These are phyloP conservation scores for Fusarium nygamai DNA, from an alignment of 2,329 filamentous ascomycete species.

Conservation along the genomic window DNA sequence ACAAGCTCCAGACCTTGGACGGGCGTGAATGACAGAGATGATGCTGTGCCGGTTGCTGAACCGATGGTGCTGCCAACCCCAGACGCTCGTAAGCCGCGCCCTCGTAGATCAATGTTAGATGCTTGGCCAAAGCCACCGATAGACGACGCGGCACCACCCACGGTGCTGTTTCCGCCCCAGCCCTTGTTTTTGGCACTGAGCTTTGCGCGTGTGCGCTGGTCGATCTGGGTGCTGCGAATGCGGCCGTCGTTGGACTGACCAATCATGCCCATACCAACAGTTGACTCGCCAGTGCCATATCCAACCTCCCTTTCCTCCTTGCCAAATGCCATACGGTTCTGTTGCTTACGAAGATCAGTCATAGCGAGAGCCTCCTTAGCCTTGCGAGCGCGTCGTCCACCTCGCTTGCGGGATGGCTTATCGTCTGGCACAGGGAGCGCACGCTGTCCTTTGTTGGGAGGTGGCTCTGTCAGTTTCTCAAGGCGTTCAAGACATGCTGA, in stretches of 20 bases:
- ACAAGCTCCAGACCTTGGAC: constrained; percentile 95
- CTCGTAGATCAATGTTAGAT: constrained; percentile 75
- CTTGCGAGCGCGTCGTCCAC: constrained; percentile 87
- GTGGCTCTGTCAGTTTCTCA: constrained; percentile 91
- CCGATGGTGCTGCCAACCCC: constrained; percentile 80
- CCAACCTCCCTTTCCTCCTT: constrained; percentile 95
- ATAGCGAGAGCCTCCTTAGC: constrained; percentile 97
- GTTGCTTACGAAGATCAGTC: constrained; percentile 95
- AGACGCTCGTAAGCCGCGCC: constrained; percentile 80
- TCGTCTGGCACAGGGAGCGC: constrained; percentile 94
- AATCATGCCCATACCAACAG: constrained; percentile 94
- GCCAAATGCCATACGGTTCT: constrained; percentile 95
- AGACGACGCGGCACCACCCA: constrained; percentile 78
- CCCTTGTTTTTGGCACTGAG: constrained; percentile 95
- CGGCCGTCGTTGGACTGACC: constrained; percentile 88
- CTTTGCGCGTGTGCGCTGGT: constrained; percentile 92
- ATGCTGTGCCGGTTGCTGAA: constrained; percentile 75
- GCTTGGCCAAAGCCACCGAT: constrained; percentile 80
- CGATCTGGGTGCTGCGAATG: constrained; percentile 87
- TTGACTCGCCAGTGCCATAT: constrained; percentile 86
- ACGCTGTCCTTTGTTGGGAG: constrained; percentile 86
- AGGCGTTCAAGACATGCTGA: constrained; percentile 85
- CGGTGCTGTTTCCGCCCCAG: constrained; percentile 80
- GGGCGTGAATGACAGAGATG: constrained; percentile 90
- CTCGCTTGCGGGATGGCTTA: constrained; percentile 92